These are phyloP conservation scores for Parathielavia hyrcaniae DNA, from an alignment of 495 filamentous ascomycete genomes.

Conservation along the genomic window DNA sequence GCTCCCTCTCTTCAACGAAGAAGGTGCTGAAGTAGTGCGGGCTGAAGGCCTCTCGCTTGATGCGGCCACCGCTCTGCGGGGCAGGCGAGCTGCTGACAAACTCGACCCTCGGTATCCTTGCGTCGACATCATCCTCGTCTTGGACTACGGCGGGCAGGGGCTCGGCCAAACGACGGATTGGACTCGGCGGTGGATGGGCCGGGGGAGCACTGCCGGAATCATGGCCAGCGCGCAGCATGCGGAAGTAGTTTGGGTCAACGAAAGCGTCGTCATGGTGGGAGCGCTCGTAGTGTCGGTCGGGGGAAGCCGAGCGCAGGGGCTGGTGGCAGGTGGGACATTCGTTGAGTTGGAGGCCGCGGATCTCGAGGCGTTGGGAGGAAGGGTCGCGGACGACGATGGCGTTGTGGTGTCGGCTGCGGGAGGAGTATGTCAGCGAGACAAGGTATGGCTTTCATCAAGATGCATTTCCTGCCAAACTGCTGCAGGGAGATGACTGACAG, in stretches of 20 bases:
- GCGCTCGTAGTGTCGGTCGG: slow-evolving; percentile 43
- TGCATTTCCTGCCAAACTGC: background rate
- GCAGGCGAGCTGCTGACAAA: slow-evolving; percentile 51
- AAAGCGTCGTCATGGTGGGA: slow-evolving; percentile 55
- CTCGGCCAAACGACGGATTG: slow-evolving; percentile 44
- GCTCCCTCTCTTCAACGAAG: slow-evolving; percentile 78
- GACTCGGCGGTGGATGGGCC: slow-evolving; percentile 39
- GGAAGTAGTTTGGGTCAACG: slow-evolving; percentile 86
- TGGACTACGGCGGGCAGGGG: slow-evolving; percentile 33
- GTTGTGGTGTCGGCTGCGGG: slow-evolving; percentile 74
- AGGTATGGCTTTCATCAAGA: background rate
- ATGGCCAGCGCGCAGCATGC: slow-evolving; percentile 64
- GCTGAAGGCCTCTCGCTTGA: slow-evolving; percentile 79
- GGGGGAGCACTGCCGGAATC: slow-evolving; percentile 20
- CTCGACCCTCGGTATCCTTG: slow-evolving; percentile 39
- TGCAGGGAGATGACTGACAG: slow-evolving; percentile 44
- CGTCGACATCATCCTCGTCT: slow-evolving; percentile 21
- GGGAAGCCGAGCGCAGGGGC: slow-evolving; percentile 53
- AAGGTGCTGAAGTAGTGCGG: slow-evolving; percentile 86
- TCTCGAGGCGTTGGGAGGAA: slow-evolving; percentile 73
- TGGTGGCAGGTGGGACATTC: slow-evolving; percentile 87
- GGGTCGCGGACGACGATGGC: slow-evolving; percentile 88
- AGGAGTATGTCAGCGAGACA: background rate
- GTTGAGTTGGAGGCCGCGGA: slow-evolving; percentile 57
- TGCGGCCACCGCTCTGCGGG: slow-evolving; percentile 52